These are phyloP conservation scores for California macrophylla DNA, from an alignment of 441 rosid genomes.

Conservation along the genomic window DNA sequence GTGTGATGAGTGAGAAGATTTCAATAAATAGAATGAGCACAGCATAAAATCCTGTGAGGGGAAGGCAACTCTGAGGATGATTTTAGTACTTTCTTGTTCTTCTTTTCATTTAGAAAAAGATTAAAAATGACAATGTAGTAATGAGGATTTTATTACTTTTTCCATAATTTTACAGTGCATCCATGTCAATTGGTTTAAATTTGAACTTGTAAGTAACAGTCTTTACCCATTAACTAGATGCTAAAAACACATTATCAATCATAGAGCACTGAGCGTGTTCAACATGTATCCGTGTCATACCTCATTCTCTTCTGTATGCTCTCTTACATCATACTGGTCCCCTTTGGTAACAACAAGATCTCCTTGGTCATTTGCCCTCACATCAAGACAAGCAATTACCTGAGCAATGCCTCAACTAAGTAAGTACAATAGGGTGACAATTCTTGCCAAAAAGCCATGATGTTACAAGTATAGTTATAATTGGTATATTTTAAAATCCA, in stretches of 20 bases:
- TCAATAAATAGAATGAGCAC: neutral
- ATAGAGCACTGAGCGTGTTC: neutral
- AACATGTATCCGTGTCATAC: constrained; percentile 24
- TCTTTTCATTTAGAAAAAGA: neutral
- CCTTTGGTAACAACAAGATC: constrained; percentile 99
- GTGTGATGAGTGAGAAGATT: neutral
- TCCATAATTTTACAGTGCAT: neutral
- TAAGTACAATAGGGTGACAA: neutral
- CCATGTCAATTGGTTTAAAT: neutral
- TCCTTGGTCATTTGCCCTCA: constrained; percentile 80
- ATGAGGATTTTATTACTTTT: neutral
- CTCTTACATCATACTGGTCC: constrained; percentile 90
- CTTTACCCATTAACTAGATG: neutral
- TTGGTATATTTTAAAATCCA: constrained; percentile 1
- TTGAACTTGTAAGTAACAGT: neutral
- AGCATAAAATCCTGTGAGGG: neutral
- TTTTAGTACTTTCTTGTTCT: neutral
- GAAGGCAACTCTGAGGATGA: neutral
- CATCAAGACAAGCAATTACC: constrained; percentile 98
- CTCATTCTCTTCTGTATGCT: constrained; percentile 74
- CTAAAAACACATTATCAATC: neutral
- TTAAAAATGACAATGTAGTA: neutral
- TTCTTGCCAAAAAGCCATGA: neutral
- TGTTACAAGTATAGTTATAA: constrained; percentile 6
- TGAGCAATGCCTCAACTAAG: constrained; percentile 16